A percentile compares a stretch with the other conserved stretches of the same genome.
phyloP scores from a whole-genome alignment of 768 basidiomycete genomes.

The Lentinula guzmanii region DNA sequence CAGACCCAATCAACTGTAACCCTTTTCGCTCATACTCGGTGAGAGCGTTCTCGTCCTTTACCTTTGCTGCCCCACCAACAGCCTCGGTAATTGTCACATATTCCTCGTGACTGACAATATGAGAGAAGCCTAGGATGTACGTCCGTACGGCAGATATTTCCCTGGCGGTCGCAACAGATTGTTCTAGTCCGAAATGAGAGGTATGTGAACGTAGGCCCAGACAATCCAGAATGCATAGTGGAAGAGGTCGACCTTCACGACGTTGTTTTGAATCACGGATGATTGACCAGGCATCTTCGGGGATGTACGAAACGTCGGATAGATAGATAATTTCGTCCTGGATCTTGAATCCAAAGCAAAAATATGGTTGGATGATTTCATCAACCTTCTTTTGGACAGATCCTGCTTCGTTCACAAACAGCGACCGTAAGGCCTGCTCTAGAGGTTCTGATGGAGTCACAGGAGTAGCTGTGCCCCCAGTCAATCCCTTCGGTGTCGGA shows the following conservation, averaged over 20 bases:
- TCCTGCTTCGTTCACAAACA: neutral
- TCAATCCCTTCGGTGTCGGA: conserved; percentile 33
- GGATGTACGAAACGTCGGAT: conserved; percentile 79
- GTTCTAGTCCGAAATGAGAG: conserved; percentile 76
- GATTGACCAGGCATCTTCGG: conserved; percentile 61
- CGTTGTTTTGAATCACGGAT: conserved; percentile 21
- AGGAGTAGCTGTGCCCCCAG: conserved; percentile 27
- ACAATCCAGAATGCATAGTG: conserved; percentile 74
- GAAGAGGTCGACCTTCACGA: conserved; percentile 22
- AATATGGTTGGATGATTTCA: conserved; percentile 46
- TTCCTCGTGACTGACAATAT: conserved; percentile 75
- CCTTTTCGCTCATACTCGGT: conserved; percentile 33
- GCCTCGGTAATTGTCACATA: conserved; percentile 60
- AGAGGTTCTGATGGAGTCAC: conserved; percentile 13
- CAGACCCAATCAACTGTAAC: conserved; percentile 41
- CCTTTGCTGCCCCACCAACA: conserved; percentile 27
- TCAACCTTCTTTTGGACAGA: conserved; percentile 6
- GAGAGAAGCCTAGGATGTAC: conserved; percentile 72
- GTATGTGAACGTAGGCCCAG: conserved; percentile 57
- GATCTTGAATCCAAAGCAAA: conserved; percentile 66
- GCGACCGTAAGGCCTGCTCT: neutral
- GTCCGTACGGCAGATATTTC: conserved; percentile 54
- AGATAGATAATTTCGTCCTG: conserved; percentile 68
- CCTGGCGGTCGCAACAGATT: conserved; percentile 51
- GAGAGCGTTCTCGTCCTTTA: conserved; percentile 14